Evolutionary conservation across 768 basidiomycete genomes (phyloP).

Genomic region (Kwoniella sp.): DNA sequence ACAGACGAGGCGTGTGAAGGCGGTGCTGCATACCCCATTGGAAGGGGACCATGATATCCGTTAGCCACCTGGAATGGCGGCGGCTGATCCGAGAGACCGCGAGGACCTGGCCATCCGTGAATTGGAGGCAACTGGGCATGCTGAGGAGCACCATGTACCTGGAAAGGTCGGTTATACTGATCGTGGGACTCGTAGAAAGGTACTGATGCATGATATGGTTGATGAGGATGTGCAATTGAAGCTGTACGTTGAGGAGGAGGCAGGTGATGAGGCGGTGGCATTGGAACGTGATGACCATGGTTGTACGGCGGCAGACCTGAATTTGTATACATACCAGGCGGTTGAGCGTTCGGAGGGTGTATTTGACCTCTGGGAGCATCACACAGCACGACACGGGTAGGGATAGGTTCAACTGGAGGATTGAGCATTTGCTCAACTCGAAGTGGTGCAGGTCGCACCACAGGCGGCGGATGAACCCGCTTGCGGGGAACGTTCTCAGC

Average conservation of each 20-base stretch:
- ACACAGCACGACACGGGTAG: constrained; percentile 19
- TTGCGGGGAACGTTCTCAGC: background rate
- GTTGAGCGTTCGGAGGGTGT: background rate
- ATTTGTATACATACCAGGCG: background rate
- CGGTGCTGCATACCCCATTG: background rate
- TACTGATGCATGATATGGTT: background rate
- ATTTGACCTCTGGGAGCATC: constrained; percentile 2
- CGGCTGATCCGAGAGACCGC: constrained; percentile 11
- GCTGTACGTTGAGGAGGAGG: background rate
- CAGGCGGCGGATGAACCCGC: background rate
- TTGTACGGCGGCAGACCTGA: background rate
- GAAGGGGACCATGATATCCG: constrained; percentile 1
- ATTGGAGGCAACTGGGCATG: background rate
- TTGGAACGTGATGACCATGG: background rate
- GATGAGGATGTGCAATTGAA: background rate
- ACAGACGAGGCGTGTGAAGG: background rate
- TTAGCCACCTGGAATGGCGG: background rate
- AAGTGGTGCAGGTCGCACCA: constrained; percentile 9
- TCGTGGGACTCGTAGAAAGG: constrained; percentile 7
- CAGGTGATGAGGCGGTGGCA: constrained; percentile 3
- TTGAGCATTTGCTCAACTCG: constrained; percentile 26
- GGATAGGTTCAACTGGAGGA: constrained; percentile 12
- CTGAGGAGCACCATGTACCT: background rate
- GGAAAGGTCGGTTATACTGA: constrained; percentile 1
- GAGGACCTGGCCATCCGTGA: background rate